A percentile compares a stretch with the other conserved stretches of the same genome.
Evolutionary conservation across 108 stramenopile genomes (phyloP).

Genomic region (Heterococcus sp.): DNA sequence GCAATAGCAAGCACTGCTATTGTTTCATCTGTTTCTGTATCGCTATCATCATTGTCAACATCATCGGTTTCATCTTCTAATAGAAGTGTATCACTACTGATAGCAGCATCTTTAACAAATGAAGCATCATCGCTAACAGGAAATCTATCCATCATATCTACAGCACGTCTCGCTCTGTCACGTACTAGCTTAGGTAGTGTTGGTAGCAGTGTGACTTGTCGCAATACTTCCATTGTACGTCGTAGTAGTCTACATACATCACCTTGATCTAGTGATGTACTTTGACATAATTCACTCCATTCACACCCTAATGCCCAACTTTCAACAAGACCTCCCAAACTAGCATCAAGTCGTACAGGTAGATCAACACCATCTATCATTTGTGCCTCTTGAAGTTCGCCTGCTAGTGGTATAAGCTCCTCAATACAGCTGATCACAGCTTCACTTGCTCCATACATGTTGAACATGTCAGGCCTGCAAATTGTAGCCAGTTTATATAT

Average conservation of each 20-base stretch:
- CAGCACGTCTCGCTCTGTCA: slow-evolving; percentile 28
- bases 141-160: slow-evolving; percentile 40
- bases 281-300: slow-evolving; percentile 42
- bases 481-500: not conserved
- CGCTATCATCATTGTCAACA: not conserved
- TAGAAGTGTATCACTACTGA: no score
- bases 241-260: slow-evolving; percentile 46
- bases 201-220: slow-evolving; percentile 39
- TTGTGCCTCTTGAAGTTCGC: slow-evolving; percentile 18
- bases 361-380: slow-evolving; percentile 28
- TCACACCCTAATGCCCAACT: slow-evolving; percentile 43
- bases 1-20: no score
- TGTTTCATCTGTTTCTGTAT: not conserved
- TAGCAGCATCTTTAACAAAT: no score
- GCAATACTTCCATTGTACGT: slow-evolving; percentile 43
- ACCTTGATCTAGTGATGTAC: slow-evolving; percentile 47
- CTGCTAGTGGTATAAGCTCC: slow-evolving; percentile 16
- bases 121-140: slow-evolving; percentile 40
- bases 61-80: not conserved
- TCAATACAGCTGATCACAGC: slow-evolving; percentile 12
- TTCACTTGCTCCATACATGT: slow-evolving; percentile 14
- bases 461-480: slow-evolving; percentile 14
- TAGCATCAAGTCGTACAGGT: slow-evolving; percentile 25
- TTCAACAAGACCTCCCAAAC: slow-evolving; percentile 32
- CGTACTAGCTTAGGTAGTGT: not conserved